These are phyloP conservation scores for Plantago elongata DNA, from an alignment of 257 asterid genomes.

Conservation along the genomic window DNA sequence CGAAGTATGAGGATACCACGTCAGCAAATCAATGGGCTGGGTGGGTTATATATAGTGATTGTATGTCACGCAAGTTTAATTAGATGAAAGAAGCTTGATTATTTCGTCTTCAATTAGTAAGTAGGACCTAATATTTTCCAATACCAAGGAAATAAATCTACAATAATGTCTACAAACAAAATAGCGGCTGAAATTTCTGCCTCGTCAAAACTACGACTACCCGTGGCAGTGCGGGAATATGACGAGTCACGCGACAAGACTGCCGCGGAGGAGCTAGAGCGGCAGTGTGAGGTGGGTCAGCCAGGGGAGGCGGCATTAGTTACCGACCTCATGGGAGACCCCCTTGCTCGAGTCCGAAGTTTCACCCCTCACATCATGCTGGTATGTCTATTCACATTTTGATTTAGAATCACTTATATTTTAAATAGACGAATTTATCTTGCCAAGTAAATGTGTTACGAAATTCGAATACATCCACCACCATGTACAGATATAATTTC, in stretches of 20 bases:
- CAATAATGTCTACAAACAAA: constrained; percentile 36
- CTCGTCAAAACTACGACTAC: not conserved
- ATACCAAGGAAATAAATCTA: not conserved
- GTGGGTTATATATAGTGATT: constrained; percentile 26
- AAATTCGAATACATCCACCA: too few relatives aligned
- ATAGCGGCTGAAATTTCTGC: constrained; percentile 36
- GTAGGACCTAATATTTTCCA: constrained; percentile 2
- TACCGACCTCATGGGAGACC: constrained; percentile 84
- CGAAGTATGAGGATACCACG: constrained; percentile 25
- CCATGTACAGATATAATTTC: too few relatives aligned
- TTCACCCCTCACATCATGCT: constrained; percentile 58
- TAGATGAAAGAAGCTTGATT: constrained; percentile 8
- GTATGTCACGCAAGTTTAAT: constrained; percentile 27
- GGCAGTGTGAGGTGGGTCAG: constrained; percentile 62
- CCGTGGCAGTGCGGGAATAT: constrained; percentile 52
- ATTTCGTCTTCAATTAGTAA: too few relatives aligned
- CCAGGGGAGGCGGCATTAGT: constrained; percentile 60
- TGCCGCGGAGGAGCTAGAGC: constrained; percentile 75
- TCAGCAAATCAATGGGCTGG: constrained; percentile 30
- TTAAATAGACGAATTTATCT: too few relatives aligned
- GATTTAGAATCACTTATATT: too few relatives aligned
- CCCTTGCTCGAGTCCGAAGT: constrained; percentile 60
- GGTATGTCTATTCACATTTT: constrained; percentile 27
- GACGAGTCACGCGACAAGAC: constrained; percentile 47
- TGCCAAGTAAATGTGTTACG: too few relatives aligned